Percentiles rank a stretch among this genome's conserved stretches.
Evolutionary conservation across 1,284 basidiomycete genomes (phyloP).

Genomic region (Pascua sp.): DNA sequence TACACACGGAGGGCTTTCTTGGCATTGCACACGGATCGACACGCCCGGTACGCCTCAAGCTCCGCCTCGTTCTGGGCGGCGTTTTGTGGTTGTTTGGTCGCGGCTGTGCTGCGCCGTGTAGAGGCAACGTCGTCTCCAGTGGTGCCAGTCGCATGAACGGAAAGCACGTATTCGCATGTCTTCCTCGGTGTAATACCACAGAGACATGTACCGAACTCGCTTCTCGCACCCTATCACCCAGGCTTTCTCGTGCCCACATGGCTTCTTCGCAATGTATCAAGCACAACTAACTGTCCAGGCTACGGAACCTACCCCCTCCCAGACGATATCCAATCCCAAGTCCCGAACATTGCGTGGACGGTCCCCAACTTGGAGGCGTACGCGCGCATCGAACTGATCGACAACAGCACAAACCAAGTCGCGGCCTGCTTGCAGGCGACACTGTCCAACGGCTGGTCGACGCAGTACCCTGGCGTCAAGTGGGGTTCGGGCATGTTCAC

Average conservation of each 20-base stretch:
- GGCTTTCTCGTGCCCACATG: too few species aligned
- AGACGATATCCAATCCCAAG: conserved; percentile 50
- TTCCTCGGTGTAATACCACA: too few species aligned
- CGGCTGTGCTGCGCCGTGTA: neutral
- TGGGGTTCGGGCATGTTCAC: conserved; percentile 73
- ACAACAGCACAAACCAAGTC: conserved; percentile 63
- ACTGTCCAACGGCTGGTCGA: conserved; percentile 83
- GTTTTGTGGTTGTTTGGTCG: neutral
- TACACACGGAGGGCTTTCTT: neutral
- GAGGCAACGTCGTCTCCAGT: too few species aligned
- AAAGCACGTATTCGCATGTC: too few species aligned
- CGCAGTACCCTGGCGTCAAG: conserved; percentile 67
- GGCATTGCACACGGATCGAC: neutral
- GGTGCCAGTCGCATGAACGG: too few species aligned
- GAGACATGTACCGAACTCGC: too few species aligned
- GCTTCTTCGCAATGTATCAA: too few species aligned
- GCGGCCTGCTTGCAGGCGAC: conserved; percentile 89
- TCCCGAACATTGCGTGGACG: conserved; percentile 76
- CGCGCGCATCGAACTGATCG: conserved; percentile 71
- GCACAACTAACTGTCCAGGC: conserved; percentile 32
- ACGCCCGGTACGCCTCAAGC: neutral
- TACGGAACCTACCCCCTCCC: conserved; percentile 73
- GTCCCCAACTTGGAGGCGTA: conserved; percentile 91
- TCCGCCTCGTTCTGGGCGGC: neutral
- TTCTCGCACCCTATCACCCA: too few species aligned